phyloP scores from a whole-genome alignment of 73 alveolate genomes.

The Symbiodinium pilosum region DNA sequence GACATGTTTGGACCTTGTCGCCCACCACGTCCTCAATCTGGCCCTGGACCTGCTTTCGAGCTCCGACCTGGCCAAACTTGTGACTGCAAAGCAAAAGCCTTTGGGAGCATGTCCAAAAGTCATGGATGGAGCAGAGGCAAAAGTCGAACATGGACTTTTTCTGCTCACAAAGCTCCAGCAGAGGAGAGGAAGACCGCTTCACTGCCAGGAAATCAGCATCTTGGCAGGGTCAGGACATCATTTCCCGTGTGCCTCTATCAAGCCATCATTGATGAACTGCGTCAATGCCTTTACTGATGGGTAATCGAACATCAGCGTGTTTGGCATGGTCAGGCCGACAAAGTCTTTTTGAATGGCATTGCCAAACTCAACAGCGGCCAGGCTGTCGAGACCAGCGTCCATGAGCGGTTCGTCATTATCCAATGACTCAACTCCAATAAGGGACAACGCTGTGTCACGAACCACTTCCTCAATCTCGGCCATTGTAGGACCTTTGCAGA shows the following conservation, averaged over 20 bases:
- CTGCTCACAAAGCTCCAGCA: too few relatives aligned
- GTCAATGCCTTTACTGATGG: conserved; percentile 80
- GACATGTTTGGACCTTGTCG: conserved; percentile 15
- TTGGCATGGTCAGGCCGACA: conserved; percentile 3
- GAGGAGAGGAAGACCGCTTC: too few relatives aligned
- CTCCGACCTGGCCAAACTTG: conserved; percentile 45
- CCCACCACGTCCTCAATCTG: conserved; percentile 60
- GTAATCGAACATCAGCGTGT: conserved; percentile 52
- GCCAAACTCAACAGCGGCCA: conserved; percentile 78
- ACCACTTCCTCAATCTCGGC: conserved; percentile 53
- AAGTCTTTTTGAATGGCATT: conserved; percentile 65
- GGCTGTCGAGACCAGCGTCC: conserved; percentile 75
- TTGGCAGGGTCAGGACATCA: too few relatives aligned
- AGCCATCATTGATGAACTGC: conserved; percentile 47
- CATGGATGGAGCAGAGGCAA: too few relatives aligned
- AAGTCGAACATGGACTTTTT: too few relatives aligned
- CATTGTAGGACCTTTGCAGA: conserved; percentile 31
- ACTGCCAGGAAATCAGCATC: too few relatives aligned
- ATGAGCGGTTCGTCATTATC: conserved; percentile 74
- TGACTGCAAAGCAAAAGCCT: too few relatives aligned
- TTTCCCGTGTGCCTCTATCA: conserved; percentile 52
- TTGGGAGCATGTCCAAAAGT: too few relatives aligned
- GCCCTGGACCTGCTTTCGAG: conserved; percentile 18
- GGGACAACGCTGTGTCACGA: conserved; percentile 16
- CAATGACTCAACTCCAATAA: conserved; percentile 43